These are phyloP conservation scores for Salvia splendens DNA, from an alignment of 257 asterid species.

Conservation along the genomic window DNA sequence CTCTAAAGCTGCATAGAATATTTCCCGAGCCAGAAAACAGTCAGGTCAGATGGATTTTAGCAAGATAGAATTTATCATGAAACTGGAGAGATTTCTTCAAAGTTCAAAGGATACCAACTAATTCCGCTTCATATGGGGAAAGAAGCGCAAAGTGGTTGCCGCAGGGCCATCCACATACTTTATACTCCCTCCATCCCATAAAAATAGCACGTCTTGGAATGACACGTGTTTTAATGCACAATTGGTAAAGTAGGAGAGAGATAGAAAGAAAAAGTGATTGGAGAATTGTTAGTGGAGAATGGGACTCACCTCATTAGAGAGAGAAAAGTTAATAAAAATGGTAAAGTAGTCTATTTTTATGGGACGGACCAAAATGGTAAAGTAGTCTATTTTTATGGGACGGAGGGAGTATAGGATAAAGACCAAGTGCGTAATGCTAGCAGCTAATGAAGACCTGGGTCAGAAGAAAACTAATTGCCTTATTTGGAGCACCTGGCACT, in stretches of 20 bases:
- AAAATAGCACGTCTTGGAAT: too few relatives aligned
- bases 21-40: not conserved
- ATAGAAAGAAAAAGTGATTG: too few relatives aligned
- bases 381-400: too few relatives aligned
- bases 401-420: not conserved
- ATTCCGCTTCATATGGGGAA: not conserved
- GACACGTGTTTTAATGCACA: too few relatives aligned
- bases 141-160: not conserved
- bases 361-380: too few relatives aligned
- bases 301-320: too few relatives aligned
- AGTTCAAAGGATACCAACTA: not conserved
- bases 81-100: constrained; percentile 3
- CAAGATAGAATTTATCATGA: not conserved
- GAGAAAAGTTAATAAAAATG: too few relatives aligned
- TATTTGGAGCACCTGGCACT: not conserved
- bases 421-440: not conserved
- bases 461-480: not conserved
- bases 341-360: too few relatives aligned
- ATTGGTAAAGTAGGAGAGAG: too few relatives aligned
- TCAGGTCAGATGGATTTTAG: constrained; percentile 17
- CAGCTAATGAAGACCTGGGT: not conserved
- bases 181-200: too few relatives aligned
- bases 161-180: not conserved
- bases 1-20: constrained; percentile 9
- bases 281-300: too few relatives aligned